phyloP scores from a whole-genome alignment of 768 basidiomycete genomes.

The Termitomyces sp. region DNA sequence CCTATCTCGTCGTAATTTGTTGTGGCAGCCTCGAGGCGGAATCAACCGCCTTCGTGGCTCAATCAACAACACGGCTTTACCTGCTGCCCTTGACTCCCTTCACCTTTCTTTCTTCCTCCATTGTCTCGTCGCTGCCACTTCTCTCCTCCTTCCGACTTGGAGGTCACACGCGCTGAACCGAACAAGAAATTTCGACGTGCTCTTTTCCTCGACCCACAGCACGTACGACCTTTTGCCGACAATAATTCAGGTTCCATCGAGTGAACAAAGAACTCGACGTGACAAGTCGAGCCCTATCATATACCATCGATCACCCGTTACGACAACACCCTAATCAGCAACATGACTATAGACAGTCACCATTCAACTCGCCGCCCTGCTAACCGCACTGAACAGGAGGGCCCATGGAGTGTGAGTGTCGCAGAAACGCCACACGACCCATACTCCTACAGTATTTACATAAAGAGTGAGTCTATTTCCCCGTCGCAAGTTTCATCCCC shows the following conservation, averaged over 20 bases:
- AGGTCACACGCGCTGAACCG: neutral
- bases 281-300: constrained; percentile 29
- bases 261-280: neutral
- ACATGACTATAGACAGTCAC: constrained; percentile 17
- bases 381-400: constrained; percentile 73
- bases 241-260: neutral
- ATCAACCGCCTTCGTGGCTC: constrained; percentile 19
- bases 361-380: constrained; percentile 39
- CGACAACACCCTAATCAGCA: constrained; percentile 16
- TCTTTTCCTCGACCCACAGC: constrained; percentile 4
- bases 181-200: neutral
- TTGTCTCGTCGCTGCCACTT: neutral
- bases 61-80: constrained; percentile 12
- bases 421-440: constrained; percentile 80
- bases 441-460: constrained; percentile 75
- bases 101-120: constrained; percentile 10
- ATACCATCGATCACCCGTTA: constrained; percentile 28
- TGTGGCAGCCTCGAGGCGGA: constrained; percentile 22
- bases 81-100: constrained; percentile 13
- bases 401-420: constrained; percentile 85
- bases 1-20: constrained; percentile 11
- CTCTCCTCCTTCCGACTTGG: neutral
- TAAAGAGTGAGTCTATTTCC: constrained; percentile 71
- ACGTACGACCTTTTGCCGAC: constrained; percentile 24
- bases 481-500: constrained; percentile 10